Base-by-base conservation (phyloP, 352 stramenopile genomes). In the Aphanomyces invadans region DNA sequence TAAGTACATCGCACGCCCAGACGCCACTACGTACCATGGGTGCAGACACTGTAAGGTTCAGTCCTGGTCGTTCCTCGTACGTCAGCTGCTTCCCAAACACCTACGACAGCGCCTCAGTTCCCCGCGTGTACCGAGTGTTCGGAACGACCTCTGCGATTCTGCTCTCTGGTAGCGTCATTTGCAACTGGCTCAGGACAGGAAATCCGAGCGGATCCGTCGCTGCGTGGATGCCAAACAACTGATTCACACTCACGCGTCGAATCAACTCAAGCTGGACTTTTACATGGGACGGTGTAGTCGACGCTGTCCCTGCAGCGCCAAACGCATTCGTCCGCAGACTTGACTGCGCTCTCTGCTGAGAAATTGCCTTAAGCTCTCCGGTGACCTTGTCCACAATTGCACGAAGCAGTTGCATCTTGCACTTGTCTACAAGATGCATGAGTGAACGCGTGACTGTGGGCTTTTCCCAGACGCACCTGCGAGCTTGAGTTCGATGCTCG, bases 41-140 rank as follows among this genome's bases (percentile, higher is more conserved):
- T 29, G 74, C 73, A 0, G 61, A 60, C 0, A 74, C 84, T 17
- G 89, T 78, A 36, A 87, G 75, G 55, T 87, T 84, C 2, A 89
- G 62, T 0, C 84, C 82, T 2, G 81, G 70, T 9, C 84, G 84
- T 49, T 92, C 84, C 77, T 92, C 82, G 23, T 88, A 80, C 25
- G 61, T 78, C 9, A 92, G 63, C 17, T 74, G 71, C 46, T 74
- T 83, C 28, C 82, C 84, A 70, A 92, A 92, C 23, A 92, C 25
- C n/a, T 86, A 75, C 4, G 62, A n/a, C n/a, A n/a, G n/a, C n/a
- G n/a, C n/a, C n/a, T n/a, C n/a, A n/a, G n/a, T n/a, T n/a, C n/a
- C n/a, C n/a, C n/a, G n/a, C n/a, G n/a, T n/a, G n/a, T n/a, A n/a
- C n/a, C n/a, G n/a, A n/a, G n/a, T n/a, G n/a, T n/a, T n/a, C n/a